Evolutionary conservation across 2,329 filamentous ascomycete genomes (phyloP).

Genomic region (Microdochium paspali): DNA sequence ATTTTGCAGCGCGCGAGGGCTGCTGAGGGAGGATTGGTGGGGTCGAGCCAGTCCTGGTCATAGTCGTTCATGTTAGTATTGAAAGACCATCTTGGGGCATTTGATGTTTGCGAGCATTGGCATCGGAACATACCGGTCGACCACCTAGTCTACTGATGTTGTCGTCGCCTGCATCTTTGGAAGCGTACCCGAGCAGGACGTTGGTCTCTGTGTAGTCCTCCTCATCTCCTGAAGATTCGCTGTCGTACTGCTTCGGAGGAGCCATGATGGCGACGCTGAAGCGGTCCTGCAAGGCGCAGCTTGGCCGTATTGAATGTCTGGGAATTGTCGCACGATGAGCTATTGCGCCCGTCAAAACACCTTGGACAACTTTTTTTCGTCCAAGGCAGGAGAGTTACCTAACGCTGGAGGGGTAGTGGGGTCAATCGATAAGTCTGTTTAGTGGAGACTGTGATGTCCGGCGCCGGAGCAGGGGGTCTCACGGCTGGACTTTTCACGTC

Average conservation of each 20-base stretch:
- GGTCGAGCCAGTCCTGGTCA: constrained; percentile 71
- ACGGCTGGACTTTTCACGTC: too few species aligned
- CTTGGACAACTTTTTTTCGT: not conserved
- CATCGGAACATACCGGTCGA: constrained; percentile 62
- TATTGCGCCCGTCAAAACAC: not conserved
- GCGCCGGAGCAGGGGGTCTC: too few species aligned
- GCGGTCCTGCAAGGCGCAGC: too few species aligned
- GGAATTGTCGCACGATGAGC: too few species aligned
- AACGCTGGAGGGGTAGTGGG: not conserved
- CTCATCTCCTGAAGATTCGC: constrained; percentile 69
- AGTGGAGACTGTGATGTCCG: not conserved
- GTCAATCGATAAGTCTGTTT: not conserved
- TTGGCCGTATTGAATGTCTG: too few species aligned
- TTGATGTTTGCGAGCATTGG: too few species aligned
- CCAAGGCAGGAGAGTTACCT: not conserved
- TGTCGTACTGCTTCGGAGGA: constrained; percentile 55
- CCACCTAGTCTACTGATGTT: constrained; percentile 83
- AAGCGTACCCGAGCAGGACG: constrained; percentile 83
- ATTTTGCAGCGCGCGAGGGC: constrained; percentile 75
- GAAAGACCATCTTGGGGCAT: constrained; percentile 1
- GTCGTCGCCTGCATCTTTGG: constrained; percentile 70
- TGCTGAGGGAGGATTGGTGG: constrained; percentile 61
- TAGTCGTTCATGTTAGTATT: constrained; percentile 9
- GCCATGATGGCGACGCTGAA: constrained; percentile 45
- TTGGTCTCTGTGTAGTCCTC: constrained; percentile 70